Percentiles rank a stretch among this genome's conserved stretches.
Evolutionary conservation across 2,329 filamentous ascomycete species (phyloP).

Genomic region (Bipolaris zeicola): DNA sequence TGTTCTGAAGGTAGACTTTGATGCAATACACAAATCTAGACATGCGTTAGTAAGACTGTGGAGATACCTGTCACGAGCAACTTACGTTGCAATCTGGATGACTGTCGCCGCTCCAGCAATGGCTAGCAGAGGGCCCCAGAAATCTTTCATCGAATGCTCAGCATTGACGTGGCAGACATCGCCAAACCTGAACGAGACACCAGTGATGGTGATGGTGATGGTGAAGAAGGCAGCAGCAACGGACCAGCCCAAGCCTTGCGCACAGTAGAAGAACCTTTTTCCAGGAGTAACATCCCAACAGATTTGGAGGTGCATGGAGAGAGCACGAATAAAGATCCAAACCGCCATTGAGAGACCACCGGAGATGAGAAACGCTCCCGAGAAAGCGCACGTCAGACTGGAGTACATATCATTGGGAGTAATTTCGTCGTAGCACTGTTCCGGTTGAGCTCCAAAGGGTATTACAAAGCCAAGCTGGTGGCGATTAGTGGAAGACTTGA

Average conservation of each 20-base stretch:
- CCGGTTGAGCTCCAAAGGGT: slow-evolving; percentile 76
- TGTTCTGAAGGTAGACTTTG: slow-evolving; percentile 87
- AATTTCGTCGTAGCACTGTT: slow-evolving; percentile 86
- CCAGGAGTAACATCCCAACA: slow-evolving; percentile 96
- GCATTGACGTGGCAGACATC: slow-evolving; percentile 94
- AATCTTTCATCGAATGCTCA: slow-evolving; percentile 76
- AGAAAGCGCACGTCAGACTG: slow-evolving; percentile 81
- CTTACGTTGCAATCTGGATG: slow-evolving; percentile 82
- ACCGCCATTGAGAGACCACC: slow-evolving; percentile 84
- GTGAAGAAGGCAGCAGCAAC: slow-evolving; percentile 77
- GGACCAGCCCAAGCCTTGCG: slow-evolving; percentile 82
- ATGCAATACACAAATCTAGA: slow-evolving; percentile 75
- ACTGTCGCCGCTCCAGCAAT: slow-evolving; percentile 78
- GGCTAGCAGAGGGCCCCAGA: slow-evolving; percentile 87
- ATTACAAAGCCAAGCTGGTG: slow-evolving; percentile 86
- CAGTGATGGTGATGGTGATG: slow-evolving; percentile 80
- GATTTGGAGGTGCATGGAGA: slow-evolving; percentile 95
- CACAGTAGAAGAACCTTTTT: slow-evolving; percentile 83
- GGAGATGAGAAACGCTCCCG: slow-evolving; percentile 81
- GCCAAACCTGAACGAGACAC: slow-evolving; percentile 93
- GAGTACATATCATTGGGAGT: slow-evolving; percentile 93
- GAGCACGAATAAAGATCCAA: slow-evolving; percentile 88
- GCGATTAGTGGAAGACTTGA: slow-evolving; percentile 7
- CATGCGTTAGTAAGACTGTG: slow-evolving; percentile 17
- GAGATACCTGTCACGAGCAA: slow-evolving; percentile 11